Evolutionary conservation across 371 early-diverging fungal genomes (phyloP), one percentile per base, ranked within the genome.

Genomic region (Apophysomyces elegans): DNA sequence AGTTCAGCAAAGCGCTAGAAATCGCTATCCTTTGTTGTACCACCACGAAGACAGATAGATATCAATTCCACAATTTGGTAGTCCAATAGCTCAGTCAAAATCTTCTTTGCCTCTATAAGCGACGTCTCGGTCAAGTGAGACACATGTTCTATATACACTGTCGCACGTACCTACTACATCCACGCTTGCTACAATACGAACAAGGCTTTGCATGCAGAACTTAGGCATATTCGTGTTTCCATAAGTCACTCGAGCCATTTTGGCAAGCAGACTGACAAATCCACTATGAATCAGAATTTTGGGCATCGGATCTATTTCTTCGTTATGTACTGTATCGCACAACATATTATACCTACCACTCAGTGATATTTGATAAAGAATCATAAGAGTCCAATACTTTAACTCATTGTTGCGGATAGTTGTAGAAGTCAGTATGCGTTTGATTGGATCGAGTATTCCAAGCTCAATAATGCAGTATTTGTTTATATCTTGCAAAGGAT

Each of bases 221-320:
- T 91, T 91, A 16, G 93, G 94, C 91, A 93, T 91, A 57, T 86
- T 92, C 11, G 90, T 86, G 60, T 92, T 94, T 9, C 93, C 93
- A 75, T 89, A 93, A 0, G 92, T 90, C 45, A 86, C 73, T 2
- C 93, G 81, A 6, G 91, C 85, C 88, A 91, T 86, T 37, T 77
- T 72, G 0, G 90, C 91, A 35, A 94, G 64, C 9, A 90, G 64
- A n/a, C 76, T 71, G 26, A 93, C 84, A 60, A 91, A 80, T 0
- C 84, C 88, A 14, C 76, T 75, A 6, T 73, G 72, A 18, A 91
- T 75, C 63, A 94, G 64, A 11, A 74, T 72, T n/a, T 74, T 77
- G 32, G 90, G 91, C 5, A 92, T 76, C 6, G 77, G 83, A 38
- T 91, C 91, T 86, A 67, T 21, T 26, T 26, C 2, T 26, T n/a